These are phyloP conservation scores for Antrodiella citrinella DNA, from an alignment of 768 basidiomycete species.

Conservation along the genomic window DNA sequence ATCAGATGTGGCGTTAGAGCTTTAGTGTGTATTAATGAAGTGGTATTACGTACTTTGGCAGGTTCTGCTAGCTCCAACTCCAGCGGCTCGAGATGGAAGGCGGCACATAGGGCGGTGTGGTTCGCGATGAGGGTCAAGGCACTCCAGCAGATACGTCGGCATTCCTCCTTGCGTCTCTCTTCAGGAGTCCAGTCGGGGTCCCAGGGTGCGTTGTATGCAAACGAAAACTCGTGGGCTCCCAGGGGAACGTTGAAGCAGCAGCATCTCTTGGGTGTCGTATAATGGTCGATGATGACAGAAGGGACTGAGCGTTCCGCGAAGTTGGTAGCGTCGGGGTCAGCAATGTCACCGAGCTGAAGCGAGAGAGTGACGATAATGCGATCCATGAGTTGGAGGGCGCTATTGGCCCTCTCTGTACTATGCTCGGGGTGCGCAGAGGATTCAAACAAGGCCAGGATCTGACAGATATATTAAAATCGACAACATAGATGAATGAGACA, in stretches of 20 bases:
- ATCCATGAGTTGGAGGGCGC: conserved; percentile 53
- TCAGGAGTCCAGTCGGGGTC: conserved; percentile 44
- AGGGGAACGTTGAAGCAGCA: conserved; percentile 1
- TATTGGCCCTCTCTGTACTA: conserved; percentile 42
- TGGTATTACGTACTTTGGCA: conserved; percentile 43
- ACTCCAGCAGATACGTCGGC: conserved; percentile 71
- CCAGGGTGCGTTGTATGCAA: conserved; percentile 54
- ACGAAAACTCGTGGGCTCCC: conserved; percentile 33
- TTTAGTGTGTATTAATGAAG: conserved; percentile 4
- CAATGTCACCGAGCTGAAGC: conserved; percentile 49
- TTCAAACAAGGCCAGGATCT: conserved; percentile 77
- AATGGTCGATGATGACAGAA: conserved; percentile 5
- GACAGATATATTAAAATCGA: too few relatives aligned
- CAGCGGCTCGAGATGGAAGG: conserved; percentile 50
- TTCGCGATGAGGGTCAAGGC: conserved; percentile 61
- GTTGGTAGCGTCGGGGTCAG: conserved; percentile 30
- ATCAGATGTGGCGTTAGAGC: conserved; percentile 2
- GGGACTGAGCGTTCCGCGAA: conserved; percentile 13
- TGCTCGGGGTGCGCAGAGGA: conserved; percentile 65
- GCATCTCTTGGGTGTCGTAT: not conserved
- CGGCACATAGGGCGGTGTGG: conserved; percentile 61
- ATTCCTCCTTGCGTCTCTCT: conserved; percentile 60
- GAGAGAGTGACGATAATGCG: conserved; percentile 48
- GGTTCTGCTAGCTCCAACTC: conserved; percentile 56
- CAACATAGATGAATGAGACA: not conserved